Conservation (phyloP, 1,139 yeast species). For the Pichia sp. region DNA sequence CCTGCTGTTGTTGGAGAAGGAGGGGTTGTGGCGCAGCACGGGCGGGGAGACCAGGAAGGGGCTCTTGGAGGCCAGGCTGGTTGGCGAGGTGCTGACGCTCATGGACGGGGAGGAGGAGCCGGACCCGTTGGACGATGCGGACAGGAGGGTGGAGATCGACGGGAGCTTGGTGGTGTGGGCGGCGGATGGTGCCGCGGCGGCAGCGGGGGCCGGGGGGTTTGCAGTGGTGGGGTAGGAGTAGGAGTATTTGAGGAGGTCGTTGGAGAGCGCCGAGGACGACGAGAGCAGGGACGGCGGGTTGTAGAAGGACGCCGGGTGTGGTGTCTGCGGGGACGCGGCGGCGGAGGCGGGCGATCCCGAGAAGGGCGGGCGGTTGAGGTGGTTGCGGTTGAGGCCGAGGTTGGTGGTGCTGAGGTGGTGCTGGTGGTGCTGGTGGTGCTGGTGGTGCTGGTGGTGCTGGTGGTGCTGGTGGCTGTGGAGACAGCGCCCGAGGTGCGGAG, state of each 20-base stretch:
- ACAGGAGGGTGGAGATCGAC: slow-evolving; percentile 12
- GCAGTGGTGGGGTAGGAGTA: slow-evolving; percentile 3
- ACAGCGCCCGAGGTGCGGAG: not conserved
- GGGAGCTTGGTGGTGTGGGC: slow-evolving; percentile 5
- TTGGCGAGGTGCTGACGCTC: not conserved
- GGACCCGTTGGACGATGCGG: not conserved
- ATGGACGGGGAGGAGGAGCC: not conserved
- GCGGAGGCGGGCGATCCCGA: not conserved
- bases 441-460: not conserved
- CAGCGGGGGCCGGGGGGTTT: not conserved
- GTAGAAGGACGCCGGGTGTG: not conserved
- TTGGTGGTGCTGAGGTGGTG: not conserved
- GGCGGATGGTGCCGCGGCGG: not conserved
- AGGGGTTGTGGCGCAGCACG: slow-evolving; percentile 8
- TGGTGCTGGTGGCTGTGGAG: not conserved
- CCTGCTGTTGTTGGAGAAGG: slow-evolving; percentile 6
- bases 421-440: not conserved
- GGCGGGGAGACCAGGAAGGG: slow-evolving; percentile 5
- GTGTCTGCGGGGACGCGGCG: not conserved
- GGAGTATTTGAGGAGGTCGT: slow-evolving; percentile 15
- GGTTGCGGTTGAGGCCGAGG: not conserved
- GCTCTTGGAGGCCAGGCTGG: not conserved
- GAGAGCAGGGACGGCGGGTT: not conserved
- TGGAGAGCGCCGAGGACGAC: not conserved
- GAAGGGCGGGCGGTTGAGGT: not conserved